phyloP scores from a whole-genome alignment of 257 asterid species.

The Perilla frutescens region DNA sequence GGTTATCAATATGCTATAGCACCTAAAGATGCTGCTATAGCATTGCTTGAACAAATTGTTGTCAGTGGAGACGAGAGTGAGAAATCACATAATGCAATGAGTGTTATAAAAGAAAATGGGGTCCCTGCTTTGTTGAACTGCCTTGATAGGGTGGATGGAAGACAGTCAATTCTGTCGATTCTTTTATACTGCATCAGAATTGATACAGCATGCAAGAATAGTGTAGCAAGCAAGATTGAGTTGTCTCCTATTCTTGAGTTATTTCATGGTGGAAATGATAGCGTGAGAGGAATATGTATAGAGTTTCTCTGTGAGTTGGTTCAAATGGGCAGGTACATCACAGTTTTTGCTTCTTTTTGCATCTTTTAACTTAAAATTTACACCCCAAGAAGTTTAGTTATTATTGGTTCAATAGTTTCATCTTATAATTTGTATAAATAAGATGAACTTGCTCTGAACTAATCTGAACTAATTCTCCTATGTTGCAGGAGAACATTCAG shows the following conservation, averaged over 20 bases:
- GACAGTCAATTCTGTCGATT: slow-evolving; percentile 54
- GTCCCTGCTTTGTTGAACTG: slow-evolving; percentile 68
- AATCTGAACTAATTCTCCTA: slow-evolving; percentile 9
- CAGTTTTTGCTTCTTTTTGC: slow-evolving; percentile 1
- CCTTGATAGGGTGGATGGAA: slow-evolving; percentile 56
- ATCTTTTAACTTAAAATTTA: background rate
- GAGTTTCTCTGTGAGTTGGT: slow-evolving; percentile 77
- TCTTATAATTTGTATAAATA: too few species aligned
- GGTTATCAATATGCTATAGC: slow-evolving; percentile 53
- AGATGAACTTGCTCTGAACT: slow-evolving; percentile 4
- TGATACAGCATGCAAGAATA: slow-evolving; percentile 61
- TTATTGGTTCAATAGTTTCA: background rate
- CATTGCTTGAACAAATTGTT: slow-evolving; percentile 68
- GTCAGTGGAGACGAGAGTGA: slow-evolving; percentile 68
- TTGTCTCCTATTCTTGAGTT: slow-evolving; percentile 70
- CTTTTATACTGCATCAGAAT: slow-evolving; percentile 63
- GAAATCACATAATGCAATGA: slow-evolving; percentile 42
- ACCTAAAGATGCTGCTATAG: slow-evolving; percentile 77
- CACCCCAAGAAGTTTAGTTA: background rate
- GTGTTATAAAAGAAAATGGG: slow-evolving; percentile 56
- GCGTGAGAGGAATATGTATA: slow-evolving; percentile 59
- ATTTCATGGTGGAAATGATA: slow-evolving; percentile 72
- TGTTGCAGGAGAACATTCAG: slow-evolving; percentile 59
- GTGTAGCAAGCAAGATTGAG: slow-evolving; percentile 63
- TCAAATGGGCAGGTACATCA: slow-evolving; percentile 62